Percentiles rank a stretch among this genome's conserved stretches.
Evolutionary conservation across 371 early-diverging fungal genomes (phyloP).

Genomic region (Actinomucor elegans): DNA sequence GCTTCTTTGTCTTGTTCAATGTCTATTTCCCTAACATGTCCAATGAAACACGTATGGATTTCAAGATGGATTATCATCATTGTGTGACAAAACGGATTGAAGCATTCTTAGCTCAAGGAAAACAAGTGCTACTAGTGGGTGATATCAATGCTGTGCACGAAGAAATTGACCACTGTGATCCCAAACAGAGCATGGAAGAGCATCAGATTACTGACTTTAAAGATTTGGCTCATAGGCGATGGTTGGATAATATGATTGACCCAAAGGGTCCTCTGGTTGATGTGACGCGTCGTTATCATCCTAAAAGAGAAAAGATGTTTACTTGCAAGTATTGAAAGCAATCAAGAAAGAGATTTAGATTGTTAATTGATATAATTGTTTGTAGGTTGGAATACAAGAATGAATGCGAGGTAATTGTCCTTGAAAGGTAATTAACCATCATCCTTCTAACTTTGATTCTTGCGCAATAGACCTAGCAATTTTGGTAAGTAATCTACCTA

Average conservation of each 20-base stretch:
- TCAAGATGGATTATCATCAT: constrained; percentile 66
- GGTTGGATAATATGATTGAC: constrained; percentile 66
- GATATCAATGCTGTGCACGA: constrained; percentile 81
- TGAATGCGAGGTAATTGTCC: constrained; percentile 61
- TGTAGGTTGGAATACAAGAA: constrained; percentile 72
- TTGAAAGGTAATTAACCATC: constrained; percentile 10
- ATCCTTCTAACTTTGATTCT: background rate
- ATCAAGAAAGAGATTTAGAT: background rate
- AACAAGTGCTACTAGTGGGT: constrained; percentile 73
- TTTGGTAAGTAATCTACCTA: constrained; percentile 38
- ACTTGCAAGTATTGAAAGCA: constrained; percentile 34
- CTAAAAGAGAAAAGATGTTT: constrained; percentile 51
- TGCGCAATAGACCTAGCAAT: constrained; percentile 46
- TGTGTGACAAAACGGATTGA: constrained; percentile 56
- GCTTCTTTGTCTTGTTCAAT: constrained; percentile 77
- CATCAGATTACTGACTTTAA: constrained; percentile 57
- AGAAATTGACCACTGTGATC: constrained; percentile 81
- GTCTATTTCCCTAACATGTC: constrained; percentile 78
- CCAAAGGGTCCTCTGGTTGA: constrained; percentile 61
- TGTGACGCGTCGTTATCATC: constrained; percentile 51
- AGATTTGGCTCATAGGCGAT: constrained; percentile 65
- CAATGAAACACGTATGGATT: constrained; percentile 55
- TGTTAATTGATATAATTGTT: background rate
- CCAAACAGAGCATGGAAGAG: constrained; percentile 61
- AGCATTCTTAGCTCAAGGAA: constrained; percentile 49